Conservation (phyloP, 805 yeast species). For the Candida tibetensis region DNA sequence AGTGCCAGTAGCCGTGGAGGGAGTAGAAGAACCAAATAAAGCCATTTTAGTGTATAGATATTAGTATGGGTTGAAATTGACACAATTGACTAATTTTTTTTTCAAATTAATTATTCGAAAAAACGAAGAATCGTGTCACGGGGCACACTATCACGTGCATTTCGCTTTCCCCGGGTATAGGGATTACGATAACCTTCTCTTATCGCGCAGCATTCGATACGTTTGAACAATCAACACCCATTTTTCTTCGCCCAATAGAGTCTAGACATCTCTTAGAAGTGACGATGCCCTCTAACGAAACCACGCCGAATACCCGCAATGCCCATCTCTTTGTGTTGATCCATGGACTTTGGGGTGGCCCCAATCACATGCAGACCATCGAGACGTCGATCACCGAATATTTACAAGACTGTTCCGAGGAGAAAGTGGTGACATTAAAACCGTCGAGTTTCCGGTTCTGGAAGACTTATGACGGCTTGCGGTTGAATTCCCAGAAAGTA, state of each 20-base stretch:
- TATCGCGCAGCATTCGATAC: no score
- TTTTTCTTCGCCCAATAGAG: no score
- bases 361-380: slow-evolving; percentile 38
- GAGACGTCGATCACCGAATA: slow-evolving; percentile 30
- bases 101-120: no score
- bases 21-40: slow-evolving; percentile 13
- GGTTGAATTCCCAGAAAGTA: slow-evolving; percentile 33
- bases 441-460: slow-evolving; percentile 42
- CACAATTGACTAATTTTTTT: no score
- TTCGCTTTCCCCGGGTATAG: no score
- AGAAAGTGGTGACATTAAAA: slow-evolving; percentile 32
- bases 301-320: slow-evolving; percentile 7
- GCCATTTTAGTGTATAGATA: slow-evolving; percentile 13
- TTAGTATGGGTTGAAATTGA: no score
- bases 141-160: no score
- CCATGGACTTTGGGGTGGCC: slow-evolving; percentile 46
- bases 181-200: no score
- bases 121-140: no score
- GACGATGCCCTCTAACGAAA: no score
- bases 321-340: slow-evolving; percentile 40
- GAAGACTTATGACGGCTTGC: slow-evolving; percentile 44
- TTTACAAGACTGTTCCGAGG: slow-evolving; percentile 17
- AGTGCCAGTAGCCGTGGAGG: slow-evolving; percentile 7
- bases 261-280: no score
- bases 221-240: no score